Evolutionary conservation across 1,284 basidiomycete genomes (phyloP), one percentile per base, ranked within the genome.

Genomic region (Flammula alnicola): DNA sequence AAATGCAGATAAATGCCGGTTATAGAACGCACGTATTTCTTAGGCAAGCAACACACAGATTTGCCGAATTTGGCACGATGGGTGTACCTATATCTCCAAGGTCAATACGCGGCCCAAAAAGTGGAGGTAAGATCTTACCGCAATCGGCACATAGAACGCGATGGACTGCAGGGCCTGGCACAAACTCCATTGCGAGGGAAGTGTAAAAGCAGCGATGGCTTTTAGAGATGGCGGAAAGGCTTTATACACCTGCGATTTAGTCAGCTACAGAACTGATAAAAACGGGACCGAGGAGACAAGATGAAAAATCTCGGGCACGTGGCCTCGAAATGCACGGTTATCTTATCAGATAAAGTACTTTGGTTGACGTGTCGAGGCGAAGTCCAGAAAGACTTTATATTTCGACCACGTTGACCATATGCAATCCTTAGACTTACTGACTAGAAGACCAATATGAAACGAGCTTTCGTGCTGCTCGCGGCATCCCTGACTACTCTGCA

Each of bases 21-120:
- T 14, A 41, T 26, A 14, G 10, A 29, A 70, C 83, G 58, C 64
- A 86, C 84, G 88, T 87, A 77, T 95, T 96, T 55, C 93, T 74
- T 45, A 97, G 74, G 66, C 94, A 96, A 45, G 83, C 85, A n/a
- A 95, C 89, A 71, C 96, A 98, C 35, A 98, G 79, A 75, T 98
- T 98, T 44, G 96, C 95, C 57, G 92, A 93, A 71, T 98, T 98
- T 26, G 96, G 92, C 42, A 91, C 85, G 65, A 98, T 99, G 46
- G 92, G 92, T n/a, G 86, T 91, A 52, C 94, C 94, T 88, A 43
- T 85, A 42, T 26, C 33, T 41, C 20, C 40, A 31, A 52, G 55
- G 20, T 37, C 12, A 52, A 41, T 32, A 32, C 6, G 6, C 22
- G 17, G 10, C 14, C 7, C 3, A 17, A 33, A 20, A n/a, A 3